phyloP scores from a whole-genome alignment of 2,329 filamentous ascomycete species.

The Daldinia sp. region DNA sequence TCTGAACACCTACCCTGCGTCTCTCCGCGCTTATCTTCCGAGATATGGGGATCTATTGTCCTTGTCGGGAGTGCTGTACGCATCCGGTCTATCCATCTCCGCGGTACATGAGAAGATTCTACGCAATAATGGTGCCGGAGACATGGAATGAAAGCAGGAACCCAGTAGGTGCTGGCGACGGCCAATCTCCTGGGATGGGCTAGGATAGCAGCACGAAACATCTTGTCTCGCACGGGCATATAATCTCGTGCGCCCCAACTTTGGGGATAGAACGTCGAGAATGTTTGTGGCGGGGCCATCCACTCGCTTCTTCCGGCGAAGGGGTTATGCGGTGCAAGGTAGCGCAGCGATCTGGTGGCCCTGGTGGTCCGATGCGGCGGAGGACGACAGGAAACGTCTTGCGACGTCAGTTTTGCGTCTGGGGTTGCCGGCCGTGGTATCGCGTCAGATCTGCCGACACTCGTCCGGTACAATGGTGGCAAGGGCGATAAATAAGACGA shows the following conservation, averaged over 20 bases:
- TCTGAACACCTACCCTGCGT: conserved; percentile 18
- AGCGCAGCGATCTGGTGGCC: conserved; percentile 43
- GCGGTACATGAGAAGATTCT: conserved; percentile 31
- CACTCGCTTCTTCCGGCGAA: conserved; percentile 47
- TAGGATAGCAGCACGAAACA: conserved; percentile 34
- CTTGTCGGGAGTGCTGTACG: conserved; percentile 29
- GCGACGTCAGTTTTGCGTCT: conserved; percentile 26
- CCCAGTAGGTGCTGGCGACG: conserved; percentile 20
- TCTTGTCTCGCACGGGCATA: conserved; percentile 44
- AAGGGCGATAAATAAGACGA: conserved; percentile 36
- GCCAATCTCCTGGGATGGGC: conserved; percentile 20
- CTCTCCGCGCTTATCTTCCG: conserved; percentile 42
- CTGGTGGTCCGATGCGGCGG: conserved; percentile 42
- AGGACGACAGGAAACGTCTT: conserved; percentile 42
- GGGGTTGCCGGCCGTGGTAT: conserved; percentile 23
- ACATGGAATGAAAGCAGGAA: conserved; percentile 25
- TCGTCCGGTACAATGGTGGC: conserved; percentile 39
- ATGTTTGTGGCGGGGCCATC: conserved; percentile 38
- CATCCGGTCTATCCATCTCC: conserved; percentile 38
- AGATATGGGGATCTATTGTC: conserved; percentile 26
- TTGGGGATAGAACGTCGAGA: conserved; percentile 35
- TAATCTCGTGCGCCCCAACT: conserved; percentile 34
- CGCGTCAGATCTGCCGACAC: conserved; percentile 32
- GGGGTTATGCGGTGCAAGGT: conserved; percentile 39
- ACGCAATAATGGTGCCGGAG: conserved; percentile 22